Base-by-base conservation (phyloP, 257 asterid genomes). In the Primulina huaijiensis region DNA sequence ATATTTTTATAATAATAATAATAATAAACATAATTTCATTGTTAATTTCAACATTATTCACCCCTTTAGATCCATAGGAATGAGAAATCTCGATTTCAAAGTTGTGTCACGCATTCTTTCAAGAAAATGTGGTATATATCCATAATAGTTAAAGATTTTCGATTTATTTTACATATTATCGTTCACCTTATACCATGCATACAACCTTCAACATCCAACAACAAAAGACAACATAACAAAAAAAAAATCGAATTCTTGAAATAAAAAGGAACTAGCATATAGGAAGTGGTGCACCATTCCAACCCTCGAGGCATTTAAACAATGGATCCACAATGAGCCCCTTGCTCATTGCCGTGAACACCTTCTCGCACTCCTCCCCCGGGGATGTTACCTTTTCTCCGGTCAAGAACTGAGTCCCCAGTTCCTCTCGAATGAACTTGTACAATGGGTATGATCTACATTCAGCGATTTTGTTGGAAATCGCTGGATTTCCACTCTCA, bases 261-360 rank as follows among this genome's bases (percentile, higher is more conserved):
- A 3, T 9, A 9, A 38, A 40, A 0, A n/a, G 6, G 61, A 70
- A 69, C 68, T 71, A 80, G 62, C 75, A 78, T n/a, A 83, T 78
- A 25, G 85, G 85, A n/a, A 80, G 74, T 35, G 88, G 88, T n/a
- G 82, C 85, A n/a, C 85, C 85, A 61, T 78, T 76, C 88, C 88
- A 83, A 9, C 67, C 73, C 65, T 80, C 31, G 50, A 83, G 82
- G 46, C 85, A 83, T 20, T 81, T 83, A 60, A 83, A 65, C 61
- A 83, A 74, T 14, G 88, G 88, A 67, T 83, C 88, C 62, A 80
- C 69, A 7, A 83, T 72, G 27, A 58, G 37, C 8, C 81, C 80
- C 12, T 76, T 72, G 66, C 74, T 64, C 74, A 83, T 27, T 57
- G 88, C 88, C 3, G 82, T 80, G 68, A 81, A 83, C 55, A 83